Evolutionary conservation across 805 yeast species (phyloP), one percentile per base, ranked within the genome.

Genomic region (Metschnikowia gruessii): DNA sequence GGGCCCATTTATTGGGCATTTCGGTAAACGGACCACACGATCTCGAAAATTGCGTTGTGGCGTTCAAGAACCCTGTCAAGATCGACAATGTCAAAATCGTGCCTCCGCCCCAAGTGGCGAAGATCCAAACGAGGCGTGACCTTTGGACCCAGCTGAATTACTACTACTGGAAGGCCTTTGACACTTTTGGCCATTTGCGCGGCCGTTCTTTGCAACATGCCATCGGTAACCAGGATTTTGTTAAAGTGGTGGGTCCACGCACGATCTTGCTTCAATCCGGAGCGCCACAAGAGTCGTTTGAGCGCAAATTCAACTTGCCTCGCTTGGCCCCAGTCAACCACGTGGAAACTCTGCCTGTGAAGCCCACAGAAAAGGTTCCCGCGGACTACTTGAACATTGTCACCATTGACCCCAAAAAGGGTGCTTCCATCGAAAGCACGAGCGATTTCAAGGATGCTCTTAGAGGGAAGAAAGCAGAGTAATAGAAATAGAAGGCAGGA

Each of bases 171-270:
- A 44, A 46, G 6, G 44, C 52, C 9, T 48, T 47, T 10, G 34
- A 34, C 41, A 4, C 42, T 15, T 18, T 28, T 15, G 16, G 48
- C 2, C 30, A 31, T 24, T n/a, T 48, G 42, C 33, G 43, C 11
- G 42, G 48, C 26, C 40, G 18, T 30, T 34, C 48, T 18, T 28
- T 30, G 8, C 48, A 45, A 31, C 52, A 53, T 9, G 43, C 42
- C 10, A 37, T 42, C 12, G 45, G 41, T 34, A 74, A 68, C 50
- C 72, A 72, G 10, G 67, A 68, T 15, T 81, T 74, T 49, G 71
- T 81, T 30, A 73, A 68, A 31, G 65, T 82, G 3, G 59, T 69
- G 11, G 87, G 87, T 0, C 86, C 86, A 10, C 68, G 83, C 37
- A 70, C 70, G 21, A 47, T 79, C 3, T 59, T 79, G 44, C 55